phyloP scores from a whole-genome alignment of 169 alveolate genomes.

The Cryptosporidium bovis region DNA sequence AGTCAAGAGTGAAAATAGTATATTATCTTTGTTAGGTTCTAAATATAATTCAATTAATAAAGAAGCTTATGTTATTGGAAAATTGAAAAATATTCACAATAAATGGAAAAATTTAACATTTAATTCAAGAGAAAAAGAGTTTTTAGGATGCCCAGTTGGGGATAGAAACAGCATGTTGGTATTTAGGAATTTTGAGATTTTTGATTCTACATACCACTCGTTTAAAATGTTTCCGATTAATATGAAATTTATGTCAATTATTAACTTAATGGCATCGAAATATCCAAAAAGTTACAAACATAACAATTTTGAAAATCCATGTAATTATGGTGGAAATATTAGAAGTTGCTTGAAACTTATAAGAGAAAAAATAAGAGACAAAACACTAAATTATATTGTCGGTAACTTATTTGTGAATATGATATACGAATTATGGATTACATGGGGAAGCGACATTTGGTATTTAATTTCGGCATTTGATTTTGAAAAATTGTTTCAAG shows the following conservation, averaged over 20 bases:
- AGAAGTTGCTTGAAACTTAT: constrained; percentile 33
- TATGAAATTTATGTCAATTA: neutral
- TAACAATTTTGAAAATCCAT: neutral
- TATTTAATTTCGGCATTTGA: constrained; percentile 2
- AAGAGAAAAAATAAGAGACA: constrained; percentile 11
- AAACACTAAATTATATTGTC: neutral
- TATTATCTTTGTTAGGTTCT: constrained; percentile 22
- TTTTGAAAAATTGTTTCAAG: constrained; percentile 1
- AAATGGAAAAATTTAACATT: constrained; percentile 37
- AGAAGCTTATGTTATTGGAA: constrained; percentile 4
- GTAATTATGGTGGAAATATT: constrained; percentile 19
- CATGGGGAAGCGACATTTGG: constrained; percentile 62
- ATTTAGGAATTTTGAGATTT: neutral
- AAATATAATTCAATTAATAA: neutral
- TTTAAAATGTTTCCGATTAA: neutral
- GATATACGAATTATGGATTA: constrained; percentile 40
- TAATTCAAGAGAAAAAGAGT: neutral
- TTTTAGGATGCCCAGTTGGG: constrained; percentile 24
- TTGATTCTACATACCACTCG: constrained; percentile 5
- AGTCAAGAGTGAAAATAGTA: constrained; percentile 27
- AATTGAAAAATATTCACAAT: constrained; percentile 7
- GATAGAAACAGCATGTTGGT: neutral
- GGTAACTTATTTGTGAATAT: constrained; percentile 34
- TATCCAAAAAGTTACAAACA: neutral
- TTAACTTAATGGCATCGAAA: constrained; percentile 12